A percentile compares a stretch with the other conserved stretches of the same genome.
These are phyloP conservation scores for Globisporangium cystogenes DNA, from an alignment of 352 stramenopile genomes.

Conservation along the genomic window DNA sequence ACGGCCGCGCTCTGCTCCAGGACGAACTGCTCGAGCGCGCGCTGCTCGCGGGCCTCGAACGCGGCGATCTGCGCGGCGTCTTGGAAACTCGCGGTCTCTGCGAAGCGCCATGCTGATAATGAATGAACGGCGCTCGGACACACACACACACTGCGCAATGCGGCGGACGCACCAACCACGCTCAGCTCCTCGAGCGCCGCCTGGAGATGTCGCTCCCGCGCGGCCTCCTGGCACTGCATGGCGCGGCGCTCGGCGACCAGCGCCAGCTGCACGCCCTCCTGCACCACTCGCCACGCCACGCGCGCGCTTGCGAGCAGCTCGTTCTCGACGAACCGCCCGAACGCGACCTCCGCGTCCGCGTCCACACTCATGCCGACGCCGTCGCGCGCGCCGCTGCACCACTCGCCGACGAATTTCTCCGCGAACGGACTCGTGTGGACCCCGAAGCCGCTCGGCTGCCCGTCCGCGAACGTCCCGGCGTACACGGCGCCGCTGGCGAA, in stretches of 20 bases:
- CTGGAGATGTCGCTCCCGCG: constrained; percentile 25
- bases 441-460: constrained; percentile 26
- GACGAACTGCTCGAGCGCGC: constrained; percentile 25
- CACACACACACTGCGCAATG: no score
- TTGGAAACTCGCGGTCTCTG: constrained; percentile 19
- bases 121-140: no score
- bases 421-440: constrained; percentile 38
- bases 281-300: constrained; percentile 13
- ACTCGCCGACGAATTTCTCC: constrained; percentile 37
- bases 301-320: constrained; percentile 3
- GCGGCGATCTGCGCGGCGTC: constrained; percentile 20
- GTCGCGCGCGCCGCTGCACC: constrained; percentile 27
- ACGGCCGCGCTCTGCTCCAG: constrained; percentile 15
- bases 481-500: constrained; percentile 33
- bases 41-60: constrained; percentile 27
- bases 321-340: constrained; percentile 20
- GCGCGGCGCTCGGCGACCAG: constrained; percentile 34
- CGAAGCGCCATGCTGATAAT: no score
- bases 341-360: constrained; percentile 17
- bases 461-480: constrained; percentile 26
- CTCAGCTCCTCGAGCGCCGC: constrained; percentile 23
- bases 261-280: constrained; percentile 24
- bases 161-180: constrained; percentile 19
- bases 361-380: constrained; percentile 34
- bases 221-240: constrained; percentile 27